A percentile compares a stretch with the other conserved stretches of the same genome.
These are phyloP conservation scores for Microsporum audouinii DNA, from an alignment of 2,329 filamentous ascomycete species.

Conservation along the genomic window DNA sequence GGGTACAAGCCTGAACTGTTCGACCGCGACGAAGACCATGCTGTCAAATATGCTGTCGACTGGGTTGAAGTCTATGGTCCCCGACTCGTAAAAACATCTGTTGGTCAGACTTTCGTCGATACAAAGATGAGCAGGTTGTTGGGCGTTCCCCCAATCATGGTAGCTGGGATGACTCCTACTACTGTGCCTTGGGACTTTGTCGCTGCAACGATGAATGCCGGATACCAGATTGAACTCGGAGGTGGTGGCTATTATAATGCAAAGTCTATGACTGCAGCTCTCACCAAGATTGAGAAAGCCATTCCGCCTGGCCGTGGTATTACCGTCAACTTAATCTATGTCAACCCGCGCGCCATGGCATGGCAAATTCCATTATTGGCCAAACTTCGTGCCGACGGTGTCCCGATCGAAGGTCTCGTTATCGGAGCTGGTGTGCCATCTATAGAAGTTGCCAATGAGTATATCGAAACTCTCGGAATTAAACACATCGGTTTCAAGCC, in stretches of 20 bases:
- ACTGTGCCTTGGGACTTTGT: conserved; percentile 90
- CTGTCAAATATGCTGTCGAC: conserved; percentile 86
- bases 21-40: conserved; percentile 87
- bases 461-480: conserved; percentile 81
- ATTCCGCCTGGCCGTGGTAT: conserved; percentile 82
- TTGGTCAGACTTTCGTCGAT: conserved; percentile 82
- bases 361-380: conserved; percentile 85
- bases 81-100: conserved; percentile 78
- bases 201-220: conserved; percentile 82
- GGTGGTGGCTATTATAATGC: conserved; percentile 83
- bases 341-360: conserved; percentile 76
- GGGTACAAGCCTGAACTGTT: conserved; percentile 98
- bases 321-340: conserved; percentile 81
- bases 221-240: conserved; percentile 85
- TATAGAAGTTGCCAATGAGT: conserved; percentile 83
- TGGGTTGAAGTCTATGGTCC: conserved; percentile 98
- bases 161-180: conserved; percentile 85
- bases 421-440: conserved; percentile 91
- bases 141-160: conserved; percentile 75
- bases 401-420: conserved; percentile 82
- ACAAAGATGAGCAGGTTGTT: conserved; percentile 89
- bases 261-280: conserved; percentile 68
- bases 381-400: conserved; percentile 68
- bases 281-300: conserved; percentile 71
- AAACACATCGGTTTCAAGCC: conserved; percentile 95